Percentiles rank a stretch among this genome's conserved stretches.
phyloP scores from a whole-genome alignment of 2,329 filamentous ascomycete genomes.

The Fusarium tjaetaba region DNA sequence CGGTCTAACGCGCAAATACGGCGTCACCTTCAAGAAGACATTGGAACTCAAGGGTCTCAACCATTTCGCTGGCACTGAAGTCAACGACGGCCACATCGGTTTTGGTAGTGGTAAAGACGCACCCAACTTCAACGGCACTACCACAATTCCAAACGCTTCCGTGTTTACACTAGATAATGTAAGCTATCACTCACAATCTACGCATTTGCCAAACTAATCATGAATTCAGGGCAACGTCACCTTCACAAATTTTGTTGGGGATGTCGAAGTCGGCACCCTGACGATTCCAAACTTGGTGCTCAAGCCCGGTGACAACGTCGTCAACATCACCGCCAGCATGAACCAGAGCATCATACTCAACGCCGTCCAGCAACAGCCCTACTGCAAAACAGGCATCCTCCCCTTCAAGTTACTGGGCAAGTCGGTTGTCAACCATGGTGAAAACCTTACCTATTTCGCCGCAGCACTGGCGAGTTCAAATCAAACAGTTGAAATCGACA shows the following conservation, averaged over 20 bases:
- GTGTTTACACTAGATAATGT: conserved; percentile 72
- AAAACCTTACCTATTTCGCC: conserved; percentile 65
- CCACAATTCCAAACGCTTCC: conserved; percentile 71
- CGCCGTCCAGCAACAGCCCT: conserved; percentile 51
- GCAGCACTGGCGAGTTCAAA: conserved; percentile 62
- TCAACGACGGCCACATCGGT: conserved; percentile 61
- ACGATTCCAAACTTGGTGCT: conserved; percentile 68
- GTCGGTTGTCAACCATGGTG: conserved; percentile 60
- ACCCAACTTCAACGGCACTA: conserved; percentile 70
- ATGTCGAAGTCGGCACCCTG: conserved; percentile 62
- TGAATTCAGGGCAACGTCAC: conserved; percentile 66
- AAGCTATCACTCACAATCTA: conserved; percentile 44
- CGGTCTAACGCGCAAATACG: conserved; percentile 59
- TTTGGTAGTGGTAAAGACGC: conserved; percentile 52
- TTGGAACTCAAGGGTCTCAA: conserved; percentile 62
- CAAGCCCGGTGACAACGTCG: conserved; percentile 66
- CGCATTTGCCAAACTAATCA: conserved; percentile 2
- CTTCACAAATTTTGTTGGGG: conserved; percentile 67
- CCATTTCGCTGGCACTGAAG: conserved; percentile 63
- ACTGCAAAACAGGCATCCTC: conserved; percentile 65
- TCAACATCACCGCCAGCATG: conserved; percentile 64
- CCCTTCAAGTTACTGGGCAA: conserved; percentile 65
- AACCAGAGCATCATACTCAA: conserved; percentile 59
- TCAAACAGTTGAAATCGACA: conserved; percentile 63
- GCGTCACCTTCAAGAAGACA: conserved; percentile 66